phyloP scores from a whole-genome alignment of 108 stramenopile genomes.

The Chaetoceros tenuissimus region DNA sequence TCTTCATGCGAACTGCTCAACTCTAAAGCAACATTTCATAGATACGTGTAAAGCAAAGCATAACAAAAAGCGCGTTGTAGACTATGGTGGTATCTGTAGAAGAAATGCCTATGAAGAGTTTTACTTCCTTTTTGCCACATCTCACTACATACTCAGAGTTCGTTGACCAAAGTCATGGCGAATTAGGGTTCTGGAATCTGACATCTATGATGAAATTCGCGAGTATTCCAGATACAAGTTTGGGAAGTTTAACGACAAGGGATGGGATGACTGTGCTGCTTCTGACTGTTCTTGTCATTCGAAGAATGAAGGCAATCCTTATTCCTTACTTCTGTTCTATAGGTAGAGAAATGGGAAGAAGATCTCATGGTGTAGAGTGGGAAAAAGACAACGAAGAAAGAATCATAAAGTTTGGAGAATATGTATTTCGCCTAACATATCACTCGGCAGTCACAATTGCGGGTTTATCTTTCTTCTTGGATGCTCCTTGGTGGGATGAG shows the following conservation, averaged over 20 bases:
- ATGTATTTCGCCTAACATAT: slow-evolving; percentile 34
- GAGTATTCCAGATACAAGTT: slow-evolving; percentile 29
- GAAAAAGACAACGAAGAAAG: slow-evolving; percentile 20
- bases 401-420: slow-evolving; percentile 38
- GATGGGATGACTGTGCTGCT: slow-evolving; percentile 18
- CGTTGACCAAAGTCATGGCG: neutral
- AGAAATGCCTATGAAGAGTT: too few species aligned
- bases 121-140: neutral
- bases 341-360: slow-evolving; percentile 16
- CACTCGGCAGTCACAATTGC: slow-evolving; percentile 23
- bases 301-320: slow-evolving; percentile 15
- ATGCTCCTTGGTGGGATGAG: slow-evolving; percentile 31
- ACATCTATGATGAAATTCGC: neutral
- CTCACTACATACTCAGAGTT: neutral
- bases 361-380: slow-evolving; percentile 26
- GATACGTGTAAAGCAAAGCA: too few species aligned
- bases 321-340: slow-evolving; percentile 31
- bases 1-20: too few species aligned
- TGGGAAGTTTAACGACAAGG: slow-evolving; percentile 30
- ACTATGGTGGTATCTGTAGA: too few species aligned
- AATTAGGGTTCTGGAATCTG: neutral
- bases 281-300: slow-evolving; percentile 13
- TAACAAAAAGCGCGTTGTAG: too few species aligned
- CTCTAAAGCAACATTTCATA: too few species aligned
- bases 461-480: slow-evolving; percentile 26